Evolutionary conservation across 768 basidiomycete genomes (phyloP).

Genomic region (Nevesoporus exiguus): DNA sequence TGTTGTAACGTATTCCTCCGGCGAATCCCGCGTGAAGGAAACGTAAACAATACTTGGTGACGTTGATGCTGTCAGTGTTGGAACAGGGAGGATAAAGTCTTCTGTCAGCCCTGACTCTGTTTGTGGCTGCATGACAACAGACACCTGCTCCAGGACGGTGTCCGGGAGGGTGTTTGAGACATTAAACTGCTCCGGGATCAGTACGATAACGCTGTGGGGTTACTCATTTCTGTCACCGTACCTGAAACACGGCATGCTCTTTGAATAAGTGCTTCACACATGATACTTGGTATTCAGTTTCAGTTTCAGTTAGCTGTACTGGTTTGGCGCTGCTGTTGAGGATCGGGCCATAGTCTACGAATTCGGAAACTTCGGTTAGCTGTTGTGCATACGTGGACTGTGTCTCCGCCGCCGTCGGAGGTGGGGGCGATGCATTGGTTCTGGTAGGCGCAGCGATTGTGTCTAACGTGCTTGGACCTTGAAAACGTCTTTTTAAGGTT

Average conservation of each 20-base stretch:
- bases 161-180: slow-evolving; percentile 95
- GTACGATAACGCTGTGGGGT: neutral
- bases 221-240: slow-evolving; percentile 32
- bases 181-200: slow-evolving; percentile 67
- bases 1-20: slow-evolving; percentile 72
- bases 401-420: slow-evolving; percentile 81
- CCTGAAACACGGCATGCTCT: slow-evolving; percentile 96
- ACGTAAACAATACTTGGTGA: slow-evolving; percentile 91
- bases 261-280: slow-evolving; percentile 97
- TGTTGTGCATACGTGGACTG: slow-evolving; percentile 87
- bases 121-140: slow-evolving; percentile 87
- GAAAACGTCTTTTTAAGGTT: slow-evolving; percentile 5
- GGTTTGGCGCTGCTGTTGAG: slow-evolving; percentile 82
- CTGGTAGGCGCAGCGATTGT: slow-evolving; percentile 74
- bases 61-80: slow-evolving; percentile 60
- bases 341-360: slow-evolving; percentile 80
- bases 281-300: slow-evolving; percentile 96
- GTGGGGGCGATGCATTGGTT: slow-evolving; percentile 56
- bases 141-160: slow-evolving; percentile 90
- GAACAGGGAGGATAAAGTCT: slow-evolving; percentile 90
- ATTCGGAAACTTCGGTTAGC: slow-evolving; percentile 81
- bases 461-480: slow-evolving; percentile 84
- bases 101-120: slow-evolving; percentile 75
- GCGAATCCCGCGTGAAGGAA: slow-evolving; percentile 82
- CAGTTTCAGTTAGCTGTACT: slow-evolving; percentile 86